Percentiles rank a stretch among this genome's conserved stretches.
Evolutionary conservation across 768 basidiomycete genomes (phyloP).

Genomic region (Amanita rimosa): DNA sequence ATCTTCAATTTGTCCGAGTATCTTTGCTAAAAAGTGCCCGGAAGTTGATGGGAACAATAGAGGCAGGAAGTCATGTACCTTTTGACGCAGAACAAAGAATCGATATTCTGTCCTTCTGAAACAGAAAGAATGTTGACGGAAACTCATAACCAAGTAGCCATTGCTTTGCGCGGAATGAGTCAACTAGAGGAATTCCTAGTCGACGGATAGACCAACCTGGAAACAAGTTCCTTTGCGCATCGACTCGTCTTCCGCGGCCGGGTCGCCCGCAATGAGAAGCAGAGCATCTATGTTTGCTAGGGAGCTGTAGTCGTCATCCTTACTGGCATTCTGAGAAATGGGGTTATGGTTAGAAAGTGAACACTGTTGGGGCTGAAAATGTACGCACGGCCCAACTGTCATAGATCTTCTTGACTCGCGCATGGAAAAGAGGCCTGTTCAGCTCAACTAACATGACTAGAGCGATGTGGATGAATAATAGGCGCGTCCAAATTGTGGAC

Average conservation of each 20-base stretch:
- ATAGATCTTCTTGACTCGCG: conserved; percentile 47
- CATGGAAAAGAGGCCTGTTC: conserved; percentile 46
- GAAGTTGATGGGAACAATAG: conserved; percentile 3
- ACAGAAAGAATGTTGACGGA: conserved; percentile 83
- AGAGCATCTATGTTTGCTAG: conserved; percentile 62
- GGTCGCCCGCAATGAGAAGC: conserved; percentile 65
- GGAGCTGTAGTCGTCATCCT: conserved; percentile 62
- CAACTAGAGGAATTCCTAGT: conserved; percentile 8
- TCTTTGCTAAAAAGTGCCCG: conserved; percentile 51
- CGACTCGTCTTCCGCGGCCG: conserved; percentile 79
- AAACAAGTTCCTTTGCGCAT: conserved; percentile 85
- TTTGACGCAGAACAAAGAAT: conserved; percentile 86
- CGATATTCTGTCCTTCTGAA: conserved; percentile 63
- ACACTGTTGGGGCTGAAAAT: conserved; percentile 3
- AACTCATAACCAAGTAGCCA: conserved; percentile 98
- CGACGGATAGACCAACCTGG: conserved; percentile 47
- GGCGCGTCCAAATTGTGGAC: conserved; percentile 8
- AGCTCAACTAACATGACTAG: conserved; percentile 56
- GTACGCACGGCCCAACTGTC: conserved; percentile 52
- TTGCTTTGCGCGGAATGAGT: conserved; percentile 42
- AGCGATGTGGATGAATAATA: conserved; percentile 7
- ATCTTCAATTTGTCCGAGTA: conserved; percentile 67
- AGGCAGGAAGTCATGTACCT: conserved; percentile 33
- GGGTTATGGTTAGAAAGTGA: conserved; percentile 5
- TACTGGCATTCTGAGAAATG: conserved; percentile 40